Evolutionary conservation across 2,329 filamentous ascomycete genomes (phyloP).

Genomic region (Conoideocrella luteorostrata): DNA sequence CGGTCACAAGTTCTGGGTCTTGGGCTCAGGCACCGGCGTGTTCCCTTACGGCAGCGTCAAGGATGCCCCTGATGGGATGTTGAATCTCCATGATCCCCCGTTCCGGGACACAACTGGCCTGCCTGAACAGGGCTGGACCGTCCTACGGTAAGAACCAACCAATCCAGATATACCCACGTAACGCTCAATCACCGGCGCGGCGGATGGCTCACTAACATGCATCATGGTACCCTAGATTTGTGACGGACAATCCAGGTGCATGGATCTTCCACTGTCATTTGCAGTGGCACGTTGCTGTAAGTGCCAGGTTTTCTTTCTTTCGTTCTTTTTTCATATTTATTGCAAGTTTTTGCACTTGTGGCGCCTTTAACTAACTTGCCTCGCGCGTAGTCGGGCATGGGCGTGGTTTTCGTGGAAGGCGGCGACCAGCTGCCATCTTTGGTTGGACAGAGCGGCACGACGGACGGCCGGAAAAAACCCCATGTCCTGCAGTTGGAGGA

Average conservation of each 20-base stretch:
- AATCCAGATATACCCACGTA: no score
- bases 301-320: not conserved
- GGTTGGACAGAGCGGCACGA: not conserved
- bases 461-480: not conserved
- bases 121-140: conserved; percentile 3
- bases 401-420: conserved; percentile 6
- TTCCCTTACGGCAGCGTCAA: conserved; percentile 3
- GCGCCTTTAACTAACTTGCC: no score
- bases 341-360: no score
- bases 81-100: conserved; percentile 5
- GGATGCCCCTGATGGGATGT: conserved; percentile 1
- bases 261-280: conserved; percentile 9
- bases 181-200: no score
- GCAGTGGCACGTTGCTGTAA: conserved; percentile 6
- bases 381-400: conserved; percentile 3
- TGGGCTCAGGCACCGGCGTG: conserved; percentile 2
- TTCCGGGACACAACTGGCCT: conserved; percentile 5
- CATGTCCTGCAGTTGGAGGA: not conserved
- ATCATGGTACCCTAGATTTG: no score
- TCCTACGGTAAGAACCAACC: conserved; percentile 4
- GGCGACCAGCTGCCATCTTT: not conserved
- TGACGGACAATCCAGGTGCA: conserved; percentile 6
- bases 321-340: no score
- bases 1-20: conserved; percentile 9
- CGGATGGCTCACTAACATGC: no score